Percentiles rank a stretch among this genome's conserved stretches.
Evolutionary conservation across 2,329 filamentous ascomycete genomes (phyloP).

Genomic region (Aureobasidium sp.): DNA sequence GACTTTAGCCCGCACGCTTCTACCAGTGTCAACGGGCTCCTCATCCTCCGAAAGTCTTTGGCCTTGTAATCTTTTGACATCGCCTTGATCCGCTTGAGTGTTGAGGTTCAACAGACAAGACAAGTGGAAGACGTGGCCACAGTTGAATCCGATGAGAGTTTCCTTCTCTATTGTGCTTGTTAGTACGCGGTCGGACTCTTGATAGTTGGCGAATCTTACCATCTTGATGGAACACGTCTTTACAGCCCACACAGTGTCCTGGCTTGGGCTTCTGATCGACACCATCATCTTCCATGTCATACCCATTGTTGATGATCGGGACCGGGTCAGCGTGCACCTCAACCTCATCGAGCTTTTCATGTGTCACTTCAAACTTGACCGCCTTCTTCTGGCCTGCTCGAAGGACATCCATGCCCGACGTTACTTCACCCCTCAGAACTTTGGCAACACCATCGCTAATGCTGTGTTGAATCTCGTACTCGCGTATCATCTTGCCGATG

Average conservation of each 20-base stretch:
- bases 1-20: constrained; percentile 78
- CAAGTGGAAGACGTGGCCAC: constrained; percentile 75
- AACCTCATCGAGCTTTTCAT: constrained; percentile 34
- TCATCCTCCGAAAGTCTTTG: constrained; percentile 35
- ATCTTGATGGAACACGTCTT: constrained; percentile 32
- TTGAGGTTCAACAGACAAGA: constrained; percentile 55
- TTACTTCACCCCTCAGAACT: constrained; percentile 82
- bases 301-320: constrained; percentile 17
- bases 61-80: constrained; percentile 39
- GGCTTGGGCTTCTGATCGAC: constrained; percentile 22
- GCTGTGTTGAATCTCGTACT: constrained; percentile 90
- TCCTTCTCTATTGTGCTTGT: constrained; percentile 48
- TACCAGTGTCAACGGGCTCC: constrained; percentile 32
- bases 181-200: neutral
- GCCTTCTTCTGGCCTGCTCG: constrained; percentile 73
- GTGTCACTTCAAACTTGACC: constrained; percentile 76
- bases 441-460: constrained; percentile 85
- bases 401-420: constrained; percentile 71
- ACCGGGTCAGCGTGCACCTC: constrained; percentile 28
- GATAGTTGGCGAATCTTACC: constrained; percentile 23
- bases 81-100: constrained; percentile 34
- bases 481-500: constrained; percentile 82
- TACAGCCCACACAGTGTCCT: constrained; percentile 35
- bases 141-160: constrained; percentile 72
- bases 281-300: constrained; percentile 19